These are phyloP conservation scores for Chrysoporthe austroafricana DNA, from an alignment of 2,329 filamentous ascomycete species.

Conservation along the genomic window DNA sequence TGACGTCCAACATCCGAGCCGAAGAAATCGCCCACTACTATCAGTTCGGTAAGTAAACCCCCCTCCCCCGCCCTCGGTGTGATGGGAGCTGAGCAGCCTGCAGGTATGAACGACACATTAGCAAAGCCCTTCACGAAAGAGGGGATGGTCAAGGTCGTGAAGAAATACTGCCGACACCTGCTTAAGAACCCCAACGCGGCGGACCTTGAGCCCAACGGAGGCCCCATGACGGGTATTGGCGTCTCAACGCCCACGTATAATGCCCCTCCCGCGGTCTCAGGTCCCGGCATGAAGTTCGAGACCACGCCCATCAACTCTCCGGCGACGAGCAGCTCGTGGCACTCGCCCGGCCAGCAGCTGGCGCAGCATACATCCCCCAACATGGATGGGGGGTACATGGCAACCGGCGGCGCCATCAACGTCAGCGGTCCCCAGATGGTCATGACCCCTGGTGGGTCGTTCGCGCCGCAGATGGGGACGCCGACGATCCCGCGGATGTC, in stretches of 20 bases:
- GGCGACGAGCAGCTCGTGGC: slow-evolving; percentile 52
- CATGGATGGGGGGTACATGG: slow-evolving; percentile 42
- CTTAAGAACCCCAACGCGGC: slow-evolving; percentile 65
- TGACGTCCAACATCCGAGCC: slow-evolving; percentile 97
- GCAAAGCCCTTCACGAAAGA: slow-evolving; percentile 96
- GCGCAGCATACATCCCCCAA: slow-evolving; percentile 56
- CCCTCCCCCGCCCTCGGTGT: slow-evolving; percentile 19
- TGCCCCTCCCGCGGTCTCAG: slow-evolving; percentile 39
- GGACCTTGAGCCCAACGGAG: slow-evolving; percentile 41
- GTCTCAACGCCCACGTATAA: slow-evolving; percentile 32
- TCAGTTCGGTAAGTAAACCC: slow-evolving; percentile 74
- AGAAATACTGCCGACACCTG: slow-evolving; percentile 85
- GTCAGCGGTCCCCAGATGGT: slow-evolving; percentile 41
- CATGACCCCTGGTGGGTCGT: slow-evolving; percentile 42
- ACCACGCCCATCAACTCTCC: slow-evolving; percentile 61
- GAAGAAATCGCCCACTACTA: slow-evolving; percentile 98
- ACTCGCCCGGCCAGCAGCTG: slow-evolving; percentile 54
- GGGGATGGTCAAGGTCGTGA: slow-evolving; percentile 81
- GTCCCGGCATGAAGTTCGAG: slow-evolving; percentile 52
- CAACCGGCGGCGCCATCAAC: slow-evolving; percentile 51
- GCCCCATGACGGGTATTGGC: slow-evolving; percentile 31
- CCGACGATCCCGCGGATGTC: slow-evolving; percentile 39
- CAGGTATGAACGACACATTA: slow-evolving; percentile 96
- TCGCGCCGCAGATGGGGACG: slow-evolving; percentile 35
- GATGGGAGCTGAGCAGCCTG: background rate